Conservation (phyloP, 805 yeast genomes). For the Sungouiozyma ichnusensis region DNA sequence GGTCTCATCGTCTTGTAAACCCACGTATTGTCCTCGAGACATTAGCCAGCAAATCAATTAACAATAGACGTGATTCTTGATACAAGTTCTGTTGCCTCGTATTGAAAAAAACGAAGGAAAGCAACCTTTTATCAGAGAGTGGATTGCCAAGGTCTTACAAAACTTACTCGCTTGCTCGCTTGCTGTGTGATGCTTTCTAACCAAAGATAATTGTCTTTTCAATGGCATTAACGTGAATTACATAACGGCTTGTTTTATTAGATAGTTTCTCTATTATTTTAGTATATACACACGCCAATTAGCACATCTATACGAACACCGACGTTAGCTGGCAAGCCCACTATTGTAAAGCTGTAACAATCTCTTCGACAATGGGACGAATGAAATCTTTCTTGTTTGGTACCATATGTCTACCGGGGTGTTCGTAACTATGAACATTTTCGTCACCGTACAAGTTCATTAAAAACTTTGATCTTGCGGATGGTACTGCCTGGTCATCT, state of each 20-base stretch:
- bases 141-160: too few relatives aligned
- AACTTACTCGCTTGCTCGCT: too few relatives aligned
- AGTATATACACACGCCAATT: too few relatives aligned
- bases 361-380: slow-evolving; percentile 34
- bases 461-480: slow-evolving; percentile 54
- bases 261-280: too few relatives aligned
- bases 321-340: not conserved
- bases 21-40: not conserved
- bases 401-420: slow-evolving; percentile 96
- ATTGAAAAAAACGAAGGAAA: not conserved
- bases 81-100: not conserved
- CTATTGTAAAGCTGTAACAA: slow-evolving; percentile 15
- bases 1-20: not conserved
- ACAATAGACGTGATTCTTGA: not conserved
- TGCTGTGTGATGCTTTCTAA: too few relatives aligned
- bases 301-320: too few relatives aligned
- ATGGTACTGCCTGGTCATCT: slow-evolving; percentile 75
- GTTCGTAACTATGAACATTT: slow-evolving; percentile 45
- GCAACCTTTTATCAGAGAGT: too few relatives aligned
- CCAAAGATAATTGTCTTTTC: too few relatives aligned
- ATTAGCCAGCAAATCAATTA: not conserved
- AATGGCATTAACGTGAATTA: too few relatives aligned
- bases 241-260: too few relatives aligned
- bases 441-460: slow-evolving; percentile 18
- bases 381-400: slow-evolving; percentile 67